Percentiles rank a stretch among this genome's conserved stretches.
These are phyloP conservation scores for Psidium friedrichsthalianum DNA, from an alignment of 345 rosid genomes.

Conservation along the genomic window DNA sequence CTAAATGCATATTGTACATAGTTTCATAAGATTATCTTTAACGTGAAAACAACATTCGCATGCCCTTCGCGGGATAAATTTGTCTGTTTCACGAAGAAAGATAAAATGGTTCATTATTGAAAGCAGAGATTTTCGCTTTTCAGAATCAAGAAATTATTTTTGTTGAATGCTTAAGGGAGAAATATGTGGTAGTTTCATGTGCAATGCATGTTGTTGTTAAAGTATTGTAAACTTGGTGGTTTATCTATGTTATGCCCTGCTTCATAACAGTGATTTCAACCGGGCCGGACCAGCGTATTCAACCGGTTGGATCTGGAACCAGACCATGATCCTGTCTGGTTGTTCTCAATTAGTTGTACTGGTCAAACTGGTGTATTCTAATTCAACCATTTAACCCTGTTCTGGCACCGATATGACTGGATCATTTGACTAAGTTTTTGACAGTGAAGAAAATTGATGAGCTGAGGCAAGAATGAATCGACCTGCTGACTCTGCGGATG, in stretches of 20 bases:
- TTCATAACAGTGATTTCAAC: background rate
- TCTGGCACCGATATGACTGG: no score
- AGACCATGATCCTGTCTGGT: background rate
- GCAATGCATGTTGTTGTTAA: background rate
- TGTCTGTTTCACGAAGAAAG: background rate
- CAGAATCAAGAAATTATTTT: background rate
- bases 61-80: background rate
- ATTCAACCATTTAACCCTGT: no score
- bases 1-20: background rate
- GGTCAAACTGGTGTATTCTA: background rate
- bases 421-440: background rate
- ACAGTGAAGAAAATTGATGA: background rate
- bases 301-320: background rate
- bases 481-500: background rate
- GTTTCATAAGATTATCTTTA: background rate
- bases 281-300: background rate
- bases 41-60: background rate
- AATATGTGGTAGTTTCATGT: background rate
- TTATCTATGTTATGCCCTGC: background rate
- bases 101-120: background rate
- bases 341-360: background rate
- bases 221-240: background rate
- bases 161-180: background rate
- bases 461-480: no score
- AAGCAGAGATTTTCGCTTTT: background rate